Percentiles rank a stretch among this genome's conserved stretches.
Conservation (phyloP, 2,329 filamentous ascomycete species). For the Cercospora citrullina region DNA sequence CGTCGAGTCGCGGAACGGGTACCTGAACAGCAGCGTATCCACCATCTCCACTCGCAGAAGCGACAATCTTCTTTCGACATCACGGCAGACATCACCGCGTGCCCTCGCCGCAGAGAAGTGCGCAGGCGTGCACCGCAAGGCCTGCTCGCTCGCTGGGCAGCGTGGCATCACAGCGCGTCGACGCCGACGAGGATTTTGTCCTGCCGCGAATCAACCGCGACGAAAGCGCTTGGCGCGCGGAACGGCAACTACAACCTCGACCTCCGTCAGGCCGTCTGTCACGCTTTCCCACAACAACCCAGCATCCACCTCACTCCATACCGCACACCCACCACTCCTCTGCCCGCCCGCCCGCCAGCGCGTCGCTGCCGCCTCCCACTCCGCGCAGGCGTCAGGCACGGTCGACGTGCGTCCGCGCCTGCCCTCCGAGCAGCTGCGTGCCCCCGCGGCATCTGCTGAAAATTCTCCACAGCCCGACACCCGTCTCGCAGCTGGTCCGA, state of each 20-base stretch:
- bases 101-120: neutral
- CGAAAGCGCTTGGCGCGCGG: neutral
- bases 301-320: neutral
- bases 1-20: slow-evolving; percentile 6
- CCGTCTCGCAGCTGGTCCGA: slow-evolving; percentile 10
- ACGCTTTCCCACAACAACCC: slow-evolving; percentile 7
- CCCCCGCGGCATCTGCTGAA: slow-evolving; percentile 4
- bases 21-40: slow-evolving; percentile 12
- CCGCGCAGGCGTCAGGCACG: neutral
- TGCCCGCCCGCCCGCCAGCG: neutral
- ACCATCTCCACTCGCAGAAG: slow-evolving; percentile 11
- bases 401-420: slow-evolving; percentile 12
- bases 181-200: neutral
- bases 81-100: slow-evolving; percentile 1
- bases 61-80: slow-evolving; percentile 14
- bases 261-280: slow-evolving; percentile 1
- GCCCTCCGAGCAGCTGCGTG: neutral
- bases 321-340: slow-evolving; percentile 1
- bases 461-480: slow-evolving; percentile 5
- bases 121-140: neutral
- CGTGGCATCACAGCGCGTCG: neutral
- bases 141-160: neutral
- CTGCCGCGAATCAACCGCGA: neutral
- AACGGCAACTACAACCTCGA: neutral
- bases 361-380: neutral